Conservation (phyloP, 2,329 filamentous ascomycete species). For the Fusarium caatingaense region DNA sequence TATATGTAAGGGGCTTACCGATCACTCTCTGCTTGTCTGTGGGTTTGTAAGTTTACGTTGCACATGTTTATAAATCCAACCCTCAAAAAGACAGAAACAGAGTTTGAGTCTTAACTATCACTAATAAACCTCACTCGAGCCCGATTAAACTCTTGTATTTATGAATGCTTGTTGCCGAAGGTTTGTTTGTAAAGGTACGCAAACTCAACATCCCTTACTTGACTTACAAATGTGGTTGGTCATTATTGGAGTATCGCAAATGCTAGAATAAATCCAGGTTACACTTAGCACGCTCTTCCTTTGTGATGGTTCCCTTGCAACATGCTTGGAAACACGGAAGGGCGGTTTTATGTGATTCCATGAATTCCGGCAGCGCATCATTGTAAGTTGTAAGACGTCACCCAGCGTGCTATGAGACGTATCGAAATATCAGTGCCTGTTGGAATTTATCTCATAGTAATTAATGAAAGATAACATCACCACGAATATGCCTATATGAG, state of each 20-base stretch:
- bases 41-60: background rate
- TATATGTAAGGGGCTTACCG: background rate
- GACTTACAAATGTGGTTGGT: background rate
- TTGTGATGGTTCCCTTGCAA: no score
- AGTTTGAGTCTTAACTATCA: background rate
- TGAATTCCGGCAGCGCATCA: no score
- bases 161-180: background rate
- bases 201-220: background rate
- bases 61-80: background rate
- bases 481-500: background rate
- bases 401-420: background rate
- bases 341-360: no score
- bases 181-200: background rate
- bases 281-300: background rate
- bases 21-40: background rate
- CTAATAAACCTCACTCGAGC: background rate
- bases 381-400: no score
- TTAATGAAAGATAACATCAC: background rate
- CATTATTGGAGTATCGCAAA: background rate
- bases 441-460: rapidly evolving
- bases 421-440: background rate
- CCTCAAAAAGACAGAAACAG: background rate
- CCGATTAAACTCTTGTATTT: background rate
- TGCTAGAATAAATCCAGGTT: background rate
- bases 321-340: no score